phyloP scores from a whole-genome alignment of 352 stramenopile genomes.

The Phytophthora rubi region DNA sequence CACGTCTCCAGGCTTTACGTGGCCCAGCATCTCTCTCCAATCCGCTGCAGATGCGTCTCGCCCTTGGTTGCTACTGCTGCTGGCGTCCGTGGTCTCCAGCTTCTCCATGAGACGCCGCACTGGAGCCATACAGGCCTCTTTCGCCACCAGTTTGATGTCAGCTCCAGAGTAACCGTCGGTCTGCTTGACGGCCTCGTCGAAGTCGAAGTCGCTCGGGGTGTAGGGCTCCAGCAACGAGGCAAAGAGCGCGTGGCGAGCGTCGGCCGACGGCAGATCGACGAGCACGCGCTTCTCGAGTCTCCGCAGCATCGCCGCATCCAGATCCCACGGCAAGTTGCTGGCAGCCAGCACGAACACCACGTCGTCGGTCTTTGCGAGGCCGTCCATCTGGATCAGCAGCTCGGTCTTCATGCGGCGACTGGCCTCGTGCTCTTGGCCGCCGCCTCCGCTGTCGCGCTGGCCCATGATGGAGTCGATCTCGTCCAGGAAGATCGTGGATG shows the following conservation, averaged over 20 bases:
- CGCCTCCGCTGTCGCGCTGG: conserved; percentile 72
- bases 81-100: conserved; percentile 53
- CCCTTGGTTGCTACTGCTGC: conserved; percentile 27
- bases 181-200: conserved; percentile 51
- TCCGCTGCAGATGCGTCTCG: conserved; percentile 35
- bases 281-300: conserved; percentile 87
- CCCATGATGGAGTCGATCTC: conserved; percentile 92
- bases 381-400: conserved; percentile 89
- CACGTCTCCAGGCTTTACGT: conserved; percentile 65
- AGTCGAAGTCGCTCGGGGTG: conserved; percentile 52
- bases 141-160: conserved; percentile 87
- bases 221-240: conserved; percentile 68
- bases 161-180: conserved; percentile 84
- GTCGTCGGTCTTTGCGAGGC: conserved; percentile 77
- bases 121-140: conserved; percentile 86
- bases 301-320: conserved; percentile 82
- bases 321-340: conserved; percentile 85
- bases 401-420: conserved; percentile 90
- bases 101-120: conserved; percentile 74
- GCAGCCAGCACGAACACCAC: conserved; percentile 85
- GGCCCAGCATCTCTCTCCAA: conserved; percentile 66
- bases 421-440: conserved; percentile 84
- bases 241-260: conserved; percentile 69
- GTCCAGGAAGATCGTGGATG: conserved; percentile 88
- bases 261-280: conserved; percentile 69